Evolutionary conservation across 768 basidiomycete genomes (phyloP).

Genomic region (Russula olivacea): DNA sequence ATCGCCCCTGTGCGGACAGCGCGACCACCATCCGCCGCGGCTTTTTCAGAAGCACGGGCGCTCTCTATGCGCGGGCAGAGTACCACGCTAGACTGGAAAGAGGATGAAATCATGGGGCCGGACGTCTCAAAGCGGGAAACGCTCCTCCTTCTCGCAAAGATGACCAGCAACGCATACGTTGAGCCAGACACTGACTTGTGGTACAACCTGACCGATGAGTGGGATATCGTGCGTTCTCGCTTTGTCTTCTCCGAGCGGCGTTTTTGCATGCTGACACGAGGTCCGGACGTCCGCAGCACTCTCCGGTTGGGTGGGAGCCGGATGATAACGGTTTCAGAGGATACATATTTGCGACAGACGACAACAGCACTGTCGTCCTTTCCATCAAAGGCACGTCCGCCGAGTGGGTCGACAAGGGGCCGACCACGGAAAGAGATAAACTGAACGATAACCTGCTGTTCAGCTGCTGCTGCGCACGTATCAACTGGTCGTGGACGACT

Average conservation of each 20-base stretch:
- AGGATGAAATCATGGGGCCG: conserved; percentile 58
- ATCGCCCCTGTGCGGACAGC: conserved; percentile 39
- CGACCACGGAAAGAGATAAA: conserved; percentile 85
- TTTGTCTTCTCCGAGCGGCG: neutral
- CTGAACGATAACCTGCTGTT: conserved; percentile 93
- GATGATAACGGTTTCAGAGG: conserved; percentile 88
- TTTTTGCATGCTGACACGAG: neutral
- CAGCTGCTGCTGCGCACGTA: conserved; percentile 92
- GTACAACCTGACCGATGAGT: conserved; percentile 62
- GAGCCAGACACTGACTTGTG: conserved; percentile 48
- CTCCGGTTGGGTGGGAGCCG: conserved; percentile 86
- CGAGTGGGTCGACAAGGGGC: conserved; percentile 65
- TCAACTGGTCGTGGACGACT: conserved; percentile 90
- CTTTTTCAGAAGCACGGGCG: conserved; percentile 34
- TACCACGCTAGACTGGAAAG: conserved; percentile 52
- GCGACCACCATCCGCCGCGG: conserved; percentile 40
- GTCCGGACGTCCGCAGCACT: conserved; percentile 38
- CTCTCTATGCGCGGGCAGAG: conserved; percentile 39
- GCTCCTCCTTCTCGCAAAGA: conserved; percentile 74
- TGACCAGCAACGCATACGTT: conserved; percentile 81
- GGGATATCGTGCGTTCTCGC: conserved; percentile 47
- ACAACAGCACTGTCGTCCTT: conserved; percentile 82
- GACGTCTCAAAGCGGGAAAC: conserved; percentile 69
- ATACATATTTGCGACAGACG: conserved; percentile 78
- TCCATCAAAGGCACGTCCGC: conserved; percentile 93